Conservation (phyloP, 2,329 filamentous ascomycete species). For the Aspergillus sp. region DNA sequence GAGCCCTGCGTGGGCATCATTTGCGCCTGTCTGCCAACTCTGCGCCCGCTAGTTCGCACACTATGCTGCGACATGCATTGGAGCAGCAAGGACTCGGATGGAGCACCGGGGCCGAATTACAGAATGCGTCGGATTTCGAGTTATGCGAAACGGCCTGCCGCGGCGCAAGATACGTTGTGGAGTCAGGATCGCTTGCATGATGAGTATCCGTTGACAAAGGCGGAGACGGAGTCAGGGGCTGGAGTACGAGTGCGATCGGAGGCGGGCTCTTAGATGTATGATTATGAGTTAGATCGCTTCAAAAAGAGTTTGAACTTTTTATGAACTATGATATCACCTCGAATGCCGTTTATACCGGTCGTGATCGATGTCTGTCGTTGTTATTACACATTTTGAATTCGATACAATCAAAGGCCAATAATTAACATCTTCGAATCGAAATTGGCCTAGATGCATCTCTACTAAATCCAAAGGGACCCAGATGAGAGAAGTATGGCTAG, state of each 20-base stretch:
- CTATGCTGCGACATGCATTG: background rate
- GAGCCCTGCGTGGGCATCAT: slow-evolving; percentile 4
- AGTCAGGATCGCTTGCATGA: background rate
- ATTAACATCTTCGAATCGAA: no score
- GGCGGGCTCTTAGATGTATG: no score
- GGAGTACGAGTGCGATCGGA: background rate
- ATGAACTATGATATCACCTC: no score
- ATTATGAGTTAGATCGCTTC: no score
- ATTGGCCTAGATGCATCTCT: no score
- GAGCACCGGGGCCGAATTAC: background rate
- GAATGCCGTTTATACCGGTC: no score
- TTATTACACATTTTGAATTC: no score
- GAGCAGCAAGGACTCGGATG: background rate
- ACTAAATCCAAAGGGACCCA: no score
- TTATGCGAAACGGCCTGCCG: background rate
- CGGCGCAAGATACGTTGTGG: background rate
- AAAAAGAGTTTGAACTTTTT: no score
- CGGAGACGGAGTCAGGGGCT: background rate
- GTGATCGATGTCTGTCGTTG: no score
- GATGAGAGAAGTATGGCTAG: no score
- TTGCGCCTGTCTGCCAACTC: slow-evolving; percentile 2
- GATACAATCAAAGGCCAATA: no score
- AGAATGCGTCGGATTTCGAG: background rate
- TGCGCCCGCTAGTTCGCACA: background rate
- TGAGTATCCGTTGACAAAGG: background rate